Evolutionary conservation across 2,329 filamentous ascomycete genomes (phyloP), one percentile per base, ranked within the genome.

Genomic region (Lachnellula cervina): DNA sequence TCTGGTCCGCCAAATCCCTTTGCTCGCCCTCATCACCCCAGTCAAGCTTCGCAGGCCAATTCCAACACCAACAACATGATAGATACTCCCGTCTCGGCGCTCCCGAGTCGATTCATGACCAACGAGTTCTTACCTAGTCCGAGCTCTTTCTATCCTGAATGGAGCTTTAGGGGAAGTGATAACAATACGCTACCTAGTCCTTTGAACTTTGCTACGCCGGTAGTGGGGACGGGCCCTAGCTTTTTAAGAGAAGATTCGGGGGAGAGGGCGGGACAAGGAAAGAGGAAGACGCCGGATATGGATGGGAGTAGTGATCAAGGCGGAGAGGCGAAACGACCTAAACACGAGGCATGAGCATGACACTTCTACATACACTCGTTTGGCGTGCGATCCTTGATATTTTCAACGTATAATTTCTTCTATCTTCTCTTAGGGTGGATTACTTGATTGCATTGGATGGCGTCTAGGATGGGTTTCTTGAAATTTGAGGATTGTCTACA

Each of bases 1-100:
- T 88, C 87, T 38, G 94, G 94, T 0, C 94, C 94, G 14, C 91
- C 91, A 2, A 99, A 99, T 70, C 94, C 94, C 0, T 99, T 97
- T 71, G 94, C 94, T 7, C 82, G 93, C 43, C 94, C 93, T 0
- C 82, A 85, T 25, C 90, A 86, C 4, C 89, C 91, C 28, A 79
- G 83, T 55, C 83, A 80, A 64, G 73, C 67, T 64, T 68, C 63
- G 65, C 73, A 57, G 51, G 52, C 53, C 5, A 63, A 59, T 25
- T 61, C 62, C 32, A 66, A 66, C 52, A 47, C 54, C 17, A 73
- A 43, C 11, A 76, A 67, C 57, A 73, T 77, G 60, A 86, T 83
- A 46, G 86, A 94, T 68, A 94, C 94, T 0, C 94, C 94, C 0
- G 91, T 95, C n/a, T 97, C 92, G 2, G 92, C 93, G 3, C 77